Percentiles rank a stretch among this genome's conserved stretches.
These are phyloP conservation scores for Lentinula edodes DNA, from an alignment of 768 basidiomycete species.

Conservation along the genomic window DNA sequence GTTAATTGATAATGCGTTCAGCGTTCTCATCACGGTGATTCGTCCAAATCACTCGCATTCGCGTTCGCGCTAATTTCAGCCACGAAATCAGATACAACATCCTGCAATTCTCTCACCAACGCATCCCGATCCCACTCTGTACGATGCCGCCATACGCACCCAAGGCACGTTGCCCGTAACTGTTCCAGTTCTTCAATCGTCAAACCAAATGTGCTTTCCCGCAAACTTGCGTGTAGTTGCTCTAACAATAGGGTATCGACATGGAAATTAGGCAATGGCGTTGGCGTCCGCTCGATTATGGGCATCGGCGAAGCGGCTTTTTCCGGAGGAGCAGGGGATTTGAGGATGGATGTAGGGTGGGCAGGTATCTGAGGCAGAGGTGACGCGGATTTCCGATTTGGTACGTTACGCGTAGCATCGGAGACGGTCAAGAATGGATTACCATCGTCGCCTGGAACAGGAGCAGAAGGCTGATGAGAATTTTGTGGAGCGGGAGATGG, in stretches of 20 bases:
- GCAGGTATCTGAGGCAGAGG: slow-evolving; percentile 9
- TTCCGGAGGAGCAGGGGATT: not conserved
- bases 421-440: slow-evolving; percentile 1
- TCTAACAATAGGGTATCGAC: slow-evolving; percentile 47
- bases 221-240: slow-evolving; percentile 44
- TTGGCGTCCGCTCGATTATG: slow-evolving; percentile 53
- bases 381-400: not conserved
- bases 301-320: slow-evolving; percentile 22
- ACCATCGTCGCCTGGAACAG: slow-evolving; percentile 1
- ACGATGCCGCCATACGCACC: slow-evolving; percentile 76
- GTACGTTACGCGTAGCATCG: not conserved
- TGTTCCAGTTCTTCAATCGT: slow-evolving; percentile 92
- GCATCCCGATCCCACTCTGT: slow-evolving; percentile 77
- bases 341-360: not conserved
- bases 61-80: slow-evolving; percentile 40
- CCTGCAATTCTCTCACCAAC: slow-evolving; percentile 54
- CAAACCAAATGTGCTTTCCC: slow-evolving; percentile 49
- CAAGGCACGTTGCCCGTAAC: slow-evolving; percentile 78
- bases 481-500: not conserved
- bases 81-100: slow-evolving; percentile 58
- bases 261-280: slow-evolving; percentile 75
- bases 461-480: not conserved
- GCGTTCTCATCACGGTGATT: not conserved
- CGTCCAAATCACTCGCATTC: not conserved
- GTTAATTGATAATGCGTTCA: too few species aligned